A percentile compares a stretch with the other conserved stretches of the same genome.
phyloP scores from a whole-genome alignment of 805 yeast species.

The Zygosaccharomyces kombuchaensis region DNA sequence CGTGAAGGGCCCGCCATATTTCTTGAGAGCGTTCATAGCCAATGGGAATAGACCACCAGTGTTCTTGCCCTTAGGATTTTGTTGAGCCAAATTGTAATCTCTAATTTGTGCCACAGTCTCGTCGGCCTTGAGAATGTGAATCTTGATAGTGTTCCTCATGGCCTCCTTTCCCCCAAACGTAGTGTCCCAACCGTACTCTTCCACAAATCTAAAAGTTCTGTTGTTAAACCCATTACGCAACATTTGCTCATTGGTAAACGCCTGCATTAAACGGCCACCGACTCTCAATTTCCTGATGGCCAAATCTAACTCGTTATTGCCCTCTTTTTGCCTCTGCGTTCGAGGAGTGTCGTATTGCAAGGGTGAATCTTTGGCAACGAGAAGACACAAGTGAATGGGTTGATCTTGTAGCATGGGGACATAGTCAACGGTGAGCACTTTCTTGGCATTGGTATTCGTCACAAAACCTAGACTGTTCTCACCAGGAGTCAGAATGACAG shows the following conservation, averaged over 20 bases:
- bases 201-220: conserved; percentile 70
- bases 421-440: conserved; percentile 41
- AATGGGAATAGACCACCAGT: conserved; percentile 74
- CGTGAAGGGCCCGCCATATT: conserved; percentile 52
- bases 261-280: conserved; percentile 86
- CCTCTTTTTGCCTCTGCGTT: conserved; percentile 41
- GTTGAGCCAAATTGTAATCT: conserved; percentile 82
- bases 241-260: conserved; percentile 90
- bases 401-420: conserved; percentile 58
- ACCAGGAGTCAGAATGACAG: conserved; percentile 69
- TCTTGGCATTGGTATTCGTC: conserved; percentile 40
- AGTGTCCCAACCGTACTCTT: conserved; percentile 55
- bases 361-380: conserved; percentile 74
- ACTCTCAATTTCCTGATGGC: conserved; percentile 73
- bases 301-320: conserved; percentile 61
- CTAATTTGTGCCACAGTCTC: conserved; percentile 67
- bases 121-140: conserved; percentile 71
- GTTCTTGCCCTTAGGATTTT: conserved; percentile 65
- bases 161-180: conserved; percentile 38
- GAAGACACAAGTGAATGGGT: conserved; percentile 74
- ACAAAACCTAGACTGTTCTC: conserved; percentile 50
- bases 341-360: conserved; percentile 65
- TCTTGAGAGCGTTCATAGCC: conserved; percentile 67
- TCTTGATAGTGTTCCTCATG: conserved; percentile 59
- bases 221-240: conserved; percentile 69